Evolutionary conservation across 1,284 basidiomycete genomes (phyloP).

Genomic region (Ceratobasidium sp.): DNA sequence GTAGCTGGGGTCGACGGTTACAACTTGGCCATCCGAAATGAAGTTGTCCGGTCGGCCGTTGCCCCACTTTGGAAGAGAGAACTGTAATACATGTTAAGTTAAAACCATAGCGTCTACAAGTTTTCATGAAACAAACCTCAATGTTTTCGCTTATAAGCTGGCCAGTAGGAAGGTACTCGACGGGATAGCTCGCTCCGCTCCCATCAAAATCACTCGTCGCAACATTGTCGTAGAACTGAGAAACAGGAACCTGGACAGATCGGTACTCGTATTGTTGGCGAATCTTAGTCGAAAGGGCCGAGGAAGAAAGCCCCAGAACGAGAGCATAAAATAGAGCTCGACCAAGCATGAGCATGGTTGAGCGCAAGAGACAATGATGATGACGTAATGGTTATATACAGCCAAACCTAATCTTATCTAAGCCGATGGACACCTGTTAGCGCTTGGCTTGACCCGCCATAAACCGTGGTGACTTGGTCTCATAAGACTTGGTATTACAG

Average conservation of each 20-base stretch:
- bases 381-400: conserved; percentile 1
- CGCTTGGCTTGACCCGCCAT: too few species aligned
- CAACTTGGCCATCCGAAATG: conserved; percentile 2
- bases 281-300: not conserved
- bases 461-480: too few species aligned
- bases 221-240: conserved; percentile 46
- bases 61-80: conserved; percentile 45
- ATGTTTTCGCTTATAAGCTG: conserved; percentile 41
- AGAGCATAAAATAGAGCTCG: not conserved
- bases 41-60: conserved; percentile 44
- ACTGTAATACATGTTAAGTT: conserved; percentile 11
- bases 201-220: conserved; percentile 46
- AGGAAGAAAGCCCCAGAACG: not conserved
- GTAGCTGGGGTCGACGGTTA: conserved; percentile 9
- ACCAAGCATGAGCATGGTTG: not conserved
- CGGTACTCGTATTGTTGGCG: conserved; percentile 36
- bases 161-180: conserved; percentile 44
- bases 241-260: conserved; percentile 42
- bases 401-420: too few species aligned
- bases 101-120: not conserved
- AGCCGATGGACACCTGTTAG: too few species aligned
- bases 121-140: conserved; percentile 21
- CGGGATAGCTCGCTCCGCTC: conserved; percentile 39
- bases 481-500: too few species aligned
- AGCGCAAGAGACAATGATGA: not conserved